These are phyloP conservation scores for Primulina eburnea DNA, from an alignment of 257 asterid species.

Conservation along the genomic window DNA sequence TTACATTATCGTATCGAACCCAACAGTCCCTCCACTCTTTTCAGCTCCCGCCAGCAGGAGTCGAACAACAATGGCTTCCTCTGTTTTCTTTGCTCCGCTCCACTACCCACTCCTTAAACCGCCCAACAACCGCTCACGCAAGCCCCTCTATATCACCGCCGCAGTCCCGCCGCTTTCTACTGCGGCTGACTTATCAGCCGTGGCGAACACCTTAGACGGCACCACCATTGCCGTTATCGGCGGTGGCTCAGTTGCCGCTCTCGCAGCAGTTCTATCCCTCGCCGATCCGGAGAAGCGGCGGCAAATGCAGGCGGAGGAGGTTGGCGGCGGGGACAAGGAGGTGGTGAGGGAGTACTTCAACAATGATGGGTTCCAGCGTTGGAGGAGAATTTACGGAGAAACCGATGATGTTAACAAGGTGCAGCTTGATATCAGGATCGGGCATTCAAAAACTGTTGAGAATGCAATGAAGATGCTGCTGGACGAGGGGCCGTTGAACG, in stretches of 20 bases:
- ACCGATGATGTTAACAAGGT: slow-evolving; percentile 78
- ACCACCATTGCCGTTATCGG: slow-evolving; percentile 70
- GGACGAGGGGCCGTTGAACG: slow-evolving; percentile 66
- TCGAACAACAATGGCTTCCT: slow-evolving; percentile 47
- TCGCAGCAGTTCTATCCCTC: slow-evolving; percentile 70
- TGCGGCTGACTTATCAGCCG: slow-evolving; percentile 50
- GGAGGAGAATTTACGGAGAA: slow-evolving; percentile 86
- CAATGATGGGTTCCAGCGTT: slow-evolving; percentile 87
- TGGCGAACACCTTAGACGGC: slow-evolving; percentile 47
- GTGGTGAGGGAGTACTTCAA: slow-evolving; percentile 91
- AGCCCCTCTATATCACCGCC: slow-evolving; percentile 32
- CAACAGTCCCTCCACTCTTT: background rate
- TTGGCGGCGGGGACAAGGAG: slow-evolving; percentile 93
- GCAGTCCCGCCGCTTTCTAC: slow-evolving; percentile 62
- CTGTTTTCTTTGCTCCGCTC: slow-evolving; percentile 43
- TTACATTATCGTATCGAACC: slow-evolving; percentile 38
- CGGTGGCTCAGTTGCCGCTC: slow-evolving; percentile 66
- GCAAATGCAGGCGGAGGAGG: slow-evolving; percentile 85
- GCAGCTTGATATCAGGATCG: slow-evolving; percentile 75
- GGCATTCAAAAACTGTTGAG: slow-evolving; percentile 86
- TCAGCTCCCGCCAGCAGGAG: slow-evolving; percentile 12
- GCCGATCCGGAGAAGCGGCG: slow-evolving; percentile 83
- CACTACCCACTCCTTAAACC: slow-evolving; percentile 38
- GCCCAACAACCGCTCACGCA: slow-evolving; percentile 35
- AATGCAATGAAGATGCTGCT: slow-evolving; percentile 73